These are phyloP conservation scores for Geotrichum carabidarum DNA, from an alignment of 1,139 yeast species.

Conservation along the genomic window DNA sequence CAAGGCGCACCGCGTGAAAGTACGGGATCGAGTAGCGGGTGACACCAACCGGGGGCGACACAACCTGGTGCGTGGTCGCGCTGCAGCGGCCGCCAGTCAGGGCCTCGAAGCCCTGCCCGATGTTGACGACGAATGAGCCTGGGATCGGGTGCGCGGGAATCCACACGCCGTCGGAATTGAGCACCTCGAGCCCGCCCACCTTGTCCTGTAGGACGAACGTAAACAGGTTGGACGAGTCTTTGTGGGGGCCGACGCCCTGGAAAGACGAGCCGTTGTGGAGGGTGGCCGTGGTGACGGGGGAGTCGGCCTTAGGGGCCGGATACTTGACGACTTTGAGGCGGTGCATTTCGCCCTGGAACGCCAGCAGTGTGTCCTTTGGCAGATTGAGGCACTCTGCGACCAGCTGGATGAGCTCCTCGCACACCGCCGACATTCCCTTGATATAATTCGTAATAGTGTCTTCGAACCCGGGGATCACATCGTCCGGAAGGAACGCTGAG, in stretches of 20 bases:
- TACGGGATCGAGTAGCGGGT: conserved; percentile 39
- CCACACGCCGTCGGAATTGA: conserved; percentile 62
- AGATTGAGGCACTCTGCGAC: conserved; percentile 56
- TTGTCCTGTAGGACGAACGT: conserved; percentile 59
- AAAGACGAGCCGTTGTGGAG: conserved; percentile 31
- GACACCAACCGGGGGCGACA: conserved; percentile 42
- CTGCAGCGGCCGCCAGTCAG: conserved; percentile 39
- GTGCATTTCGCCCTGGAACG: conserved; percentile 42
- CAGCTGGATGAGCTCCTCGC: conserved; percentile 43
- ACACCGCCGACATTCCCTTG: conserved; percentile 45
- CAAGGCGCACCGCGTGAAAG: conserved; percentile 37
- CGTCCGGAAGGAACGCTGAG: conserved; percentile 53
- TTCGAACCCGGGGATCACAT: conserved; percentile 48
- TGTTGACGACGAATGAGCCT: conserved; percentile 36
- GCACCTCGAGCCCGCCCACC: conserved; percentile 53
- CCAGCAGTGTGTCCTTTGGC: conserved; percentile 43
- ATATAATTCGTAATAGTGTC: conserved; percentile 46
- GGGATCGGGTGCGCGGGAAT: conserved; percentile 42
- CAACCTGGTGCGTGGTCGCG: conserved; percentile 65
- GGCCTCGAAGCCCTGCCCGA: conserved; percentile 41
- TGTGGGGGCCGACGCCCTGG: conserved; percentile 69
- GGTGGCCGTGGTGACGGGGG: conserved; percentile 15
- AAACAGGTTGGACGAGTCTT: conserved; percentile 57
- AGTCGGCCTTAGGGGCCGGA: conserved; percentile 25
- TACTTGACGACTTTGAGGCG: conserved; percentile 38